Evolutionary conservation across 495 filamentous ascomycete genomes (phyloP), one percentile per base, ranked within the genome.

Genomic region (Aspergillus panamensis): DNA sequence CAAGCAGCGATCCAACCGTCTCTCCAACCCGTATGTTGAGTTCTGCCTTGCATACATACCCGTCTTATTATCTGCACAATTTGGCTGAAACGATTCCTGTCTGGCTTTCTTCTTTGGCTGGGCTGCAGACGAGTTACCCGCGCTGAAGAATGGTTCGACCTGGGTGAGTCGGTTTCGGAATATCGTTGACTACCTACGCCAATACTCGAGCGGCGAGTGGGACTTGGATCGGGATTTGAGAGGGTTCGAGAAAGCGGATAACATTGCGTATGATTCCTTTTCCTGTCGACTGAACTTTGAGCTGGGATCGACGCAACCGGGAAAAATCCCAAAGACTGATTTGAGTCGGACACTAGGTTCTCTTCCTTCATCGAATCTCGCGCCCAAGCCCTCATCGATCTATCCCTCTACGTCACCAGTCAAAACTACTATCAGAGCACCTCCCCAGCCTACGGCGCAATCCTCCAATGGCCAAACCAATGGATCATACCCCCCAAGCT

Each of bases 351-450:
- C 16, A 60, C 8, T 57, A 82, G 80, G 8, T 82, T 80, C 68
- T 75, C 77, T 58, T 79, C 88, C 55, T 89, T 87, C 68, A 62
- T 91, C 56, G 77, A 80, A 64, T 77, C 82, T 29, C 83, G 84
- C 61, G 86, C 81, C 43, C 77, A 84, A 62, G 77, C 83, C 19
- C 83, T 95, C 53, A 61, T 94, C 62, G 84, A 89, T 60, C 84
- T 93, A 62, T 91, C 84, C 51, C 86, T 98, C 62, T 97, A 94
- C 73, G 85, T 92, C 66, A 94, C 90, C 39, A 87, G 85, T 60
- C 82, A 87, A 57, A 97, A 96, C 73, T 98, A 92, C 78, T 77
- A 80, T 57, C 65, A 72, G 48, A 68, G 77, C 37, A 96, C 90
- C 33, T 84, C 88, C 8, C 89, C 91, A 8, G 84, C 89, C 32